Evolutionary conservation across 2,329 filamentous ascomycete species (phyloP).

Genomic region (Atkinsonella hypoxylon): DNA sequence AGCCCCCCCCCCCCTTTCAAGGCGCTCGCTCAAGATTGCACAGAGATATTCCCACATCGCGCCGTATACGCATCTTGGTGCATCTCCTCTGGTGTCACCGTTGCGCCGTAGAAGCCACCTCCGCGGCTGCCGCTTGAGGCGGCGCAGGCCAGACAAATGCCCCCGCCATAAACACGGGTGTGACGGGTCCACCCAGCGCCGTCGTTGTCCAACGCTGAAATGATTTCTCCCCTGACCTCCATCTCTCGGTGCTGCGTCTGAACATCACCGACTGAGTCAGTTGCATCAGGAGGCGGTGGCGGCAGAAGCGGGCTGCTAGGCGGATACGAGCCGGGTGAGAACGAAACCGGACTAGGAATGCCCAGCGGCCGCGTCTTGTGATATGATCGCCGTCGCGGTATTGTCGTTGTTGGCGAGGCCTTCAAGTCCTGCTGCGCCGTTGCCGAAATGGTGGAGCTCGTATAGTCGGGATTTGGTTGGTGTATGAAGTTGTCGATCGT

Average conservation of each 20-base stretch:
- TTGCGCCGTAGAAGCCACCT: conserved; percentile 41
- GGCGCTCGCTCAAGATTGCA: background rate
- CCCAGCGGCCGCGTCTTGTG: conserved; percentile 27
- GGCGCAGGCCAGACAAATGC: conserved; percentile 43
- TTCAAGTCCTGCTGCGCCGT: conserved; percentile 14
- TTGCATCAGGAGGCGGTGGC: conserved; percentile 27
- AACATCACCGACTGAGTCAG: conserved; percentile 12
- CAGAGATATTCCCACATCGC: background rate
- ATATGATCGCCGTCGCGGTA: conserved; percentile 30
- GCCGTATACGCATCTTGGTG: conserved; percentile 18
- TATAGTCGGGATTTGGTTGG: conserved; percentile 39
- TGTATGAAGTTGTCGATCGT: conserved; percentile 28
- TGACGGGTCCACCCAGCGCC: conserved; percentile 44
- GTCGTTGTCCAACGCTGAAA: conserved; percentile 34
- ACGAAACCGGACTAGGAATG: conserved; percentile 19
- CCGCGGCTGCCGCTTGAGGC: conserved; percentile 32
- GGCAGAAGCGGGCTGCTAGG: conserved; percentile 35
- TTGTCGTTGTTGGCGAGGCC: conserved; percentile 19
- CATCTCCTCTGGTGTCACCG: conserved; percentile 40
- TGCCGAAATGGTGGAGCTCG: conserved; percentile 22
- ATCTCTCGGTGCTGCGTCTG: conserved; percentile 21
- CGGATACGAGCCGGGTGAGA: conserved; percentile 38
- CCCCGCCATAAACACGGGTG: conserved; percentile 47
- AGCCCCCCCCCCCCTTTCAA: background rate
- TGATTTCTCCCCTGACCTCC: conserved; percentile 37